Evolutionary conservation across 2,329 filamentous ascomycete species (phyloP).

Genomic region (Colletotrichum cereale): DNA sequence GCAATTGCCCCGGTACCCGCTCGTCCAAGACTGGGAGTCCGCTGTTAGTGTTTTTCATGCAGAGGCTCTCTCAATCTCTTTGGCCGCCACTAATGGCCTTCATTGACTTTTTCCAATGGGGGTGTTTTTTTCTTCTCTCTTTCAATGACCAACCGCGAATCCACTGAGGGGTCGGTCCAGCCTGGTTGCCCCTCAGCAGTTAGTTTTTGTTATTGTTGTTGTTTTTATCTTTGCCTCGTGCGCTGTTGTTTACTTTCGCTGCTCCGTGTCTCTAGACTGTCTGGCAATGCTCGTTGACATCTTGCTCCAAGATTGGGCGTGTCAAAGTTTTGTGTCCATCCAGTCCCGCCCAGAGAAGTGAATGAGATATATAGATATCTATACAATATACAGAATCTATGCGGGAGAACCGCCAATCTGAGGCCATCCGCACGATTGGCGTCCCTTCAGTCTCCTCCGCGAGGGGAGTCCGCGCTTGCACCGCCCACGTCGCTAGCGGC

Average conservation of each 20-base stretch:
- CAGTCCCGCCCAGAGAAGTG: neutral
- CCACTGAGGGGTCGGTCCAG: neutral
- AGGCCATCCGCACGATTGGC: neutral
- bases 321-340: neutral
- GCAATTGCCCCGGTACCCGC: constrained; percentile 22
- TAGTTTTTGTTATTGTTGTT: neutral
- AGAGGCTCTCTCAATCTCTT: neutral
- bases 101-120: neutral
- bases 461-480: neutral
- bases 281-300: neutral
- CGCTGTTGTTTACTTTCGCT: neutral
- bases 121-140: neutral
- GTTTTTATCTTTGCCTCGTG: neutral
- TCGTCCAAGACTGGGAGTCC: constrained; percentile 16
- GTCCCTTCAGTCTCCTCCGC: neutral
- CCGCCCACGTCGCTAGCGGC: neutral
- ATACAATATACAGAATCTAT: too few relatives aligned
- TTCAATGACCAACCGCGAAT: neutral
- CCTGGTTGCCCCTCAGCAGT: neutral
- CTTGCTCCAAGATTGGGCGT: neutral
- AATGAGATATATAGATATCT: too few relatives aligned
- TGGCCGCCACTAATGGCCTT: constrained; percentile 7
- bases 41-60: constrained; percentile 32
- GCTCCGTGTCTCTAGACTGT: neutral
- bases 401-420: neutral